phyloP scores from a whole-genome alignment of 768 basidiomycete species.

The Coprinopsis sp. region DNA sequence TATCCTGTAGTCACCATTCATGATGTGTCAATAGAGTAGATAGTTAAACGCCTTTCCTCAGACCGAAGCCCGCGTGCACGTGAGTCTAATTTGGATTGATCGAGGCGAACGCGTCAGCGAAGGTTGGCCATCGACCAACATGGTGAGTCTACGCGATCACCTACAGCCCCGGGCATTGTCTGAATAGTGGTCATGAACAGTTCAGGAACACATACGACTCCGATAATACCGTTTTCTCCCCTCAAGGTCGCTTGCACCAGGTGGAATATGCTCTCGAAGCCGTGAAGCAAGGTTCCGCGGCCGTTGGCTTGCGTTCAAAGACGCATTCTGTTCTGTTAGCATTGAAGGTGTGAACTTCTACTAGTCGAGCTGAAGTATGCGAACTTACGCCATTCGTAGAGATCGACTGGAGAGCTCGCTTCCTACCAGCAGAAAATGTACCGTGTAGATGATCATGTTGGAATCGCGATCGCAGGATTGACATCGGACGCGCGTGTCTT shows the following conservation, averaged over 20 bases:
- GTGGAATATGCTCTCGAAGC: conserved; percentile 99
- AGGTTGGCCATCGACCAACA: conserved; percentile 25
- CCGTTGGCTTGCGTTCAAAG: conserved; percentile 92
- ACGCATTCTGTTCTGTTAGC: conserved; percentile 91
- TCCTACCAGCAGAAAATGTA: conserved; percentile 99
- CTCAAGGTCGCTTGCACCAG: conserved; percentile 94
- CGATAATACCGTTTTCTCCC: conserved; percentile 96
- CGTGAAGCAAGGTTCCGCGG: conserved; percentile 99
- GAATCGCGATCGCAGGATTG: conserved; percentile 98
- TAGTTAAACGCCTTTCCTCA: too few relatives aligned
- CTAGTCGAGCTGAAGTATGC: not conserved
- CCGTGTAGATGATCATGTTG: conserved; percentile 98
- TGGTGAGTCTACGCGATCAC: conserved; percentile 25
- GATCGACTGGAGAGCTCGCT: conserved; percentile 95
- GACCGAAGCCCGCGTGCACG: too few relatives aligned
- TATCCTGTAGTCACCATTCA: too few relatives aligned
- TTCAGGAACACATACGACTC: conserved; percentile 98
- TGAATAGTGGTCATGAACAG: conserved; percentile 37
- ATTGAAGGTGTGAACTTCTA: conserved; percentile 65
- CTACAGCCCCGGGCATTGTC: not conserved
- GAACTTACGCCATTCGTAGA: conserved; percentile 39
- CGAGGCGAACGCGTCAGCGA: too few relatives aligned
- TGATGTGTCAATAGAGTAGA: too few relatives aligned
- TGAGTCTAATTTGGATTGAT: too few relatives aligned
- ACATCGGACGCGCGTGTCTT: conserved; percentile 97